phyloP scores from a whole-genome alignment of 768 basidiomycete genomes.

The Lactarius trivialis region DNA sequence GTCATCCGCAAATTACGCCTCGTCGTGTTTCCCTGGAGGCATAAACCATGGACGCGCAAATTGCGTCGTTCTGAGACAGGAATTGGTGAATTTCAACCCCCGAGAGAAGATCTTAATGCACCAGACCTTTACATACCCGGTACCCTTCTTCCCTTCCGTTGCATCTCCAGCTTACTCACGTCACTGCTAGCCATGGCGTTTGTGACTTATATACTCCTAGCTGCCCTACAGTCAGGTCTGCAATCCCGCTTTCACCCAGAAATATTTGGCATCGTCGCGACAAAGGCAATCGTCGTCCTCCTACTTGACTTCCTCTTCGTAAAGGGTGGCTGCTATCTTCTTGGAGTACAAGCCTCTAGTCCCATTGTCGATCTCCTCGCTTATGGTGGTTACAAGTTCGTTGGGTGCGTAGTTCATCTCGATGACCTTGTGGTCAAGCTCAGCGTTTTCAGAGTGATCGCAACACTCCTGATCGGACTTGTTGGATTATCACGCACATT shows the following conservation, averaged over 20 bases:
- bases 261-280: constrained; percentile 80
- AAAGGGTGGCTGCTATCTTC: constrained; percentile 86
- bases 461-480: constrained; percentile 68
- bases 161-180: background rate
- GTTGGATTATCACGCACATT: constrained; percentile 54
- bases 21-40: constrained; percentile 93
- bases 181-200: constrained; percentile 75
- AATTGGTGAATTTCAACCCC: constrained; percentile 75
- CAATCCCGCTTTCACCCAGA: constrained; percentile 80
- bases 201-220: constrained; percentile 89
- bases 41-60: constrained; percentile 79
- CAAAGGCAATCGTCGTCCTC: constrained; percentile 77
- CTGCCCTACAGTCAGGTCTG: constrained; percentile 79
- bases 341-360: constrained; percentile 70
- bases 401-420: constrained; percentile 54
- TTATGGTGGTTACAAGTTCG: constrained; percentile 96
- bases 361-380: constrained; percentile 81
- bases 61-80: constrained; percentile 56
- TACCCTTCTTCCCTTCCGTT: constrained; percentile 30
- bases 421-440: background rate
- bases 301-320: constrained; percentile 86
- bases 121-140: constrained; percentile 97
- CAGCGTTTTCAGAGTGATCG: constrained; percentile 59
- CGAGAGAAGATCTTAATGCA: constrained; percentile 90
- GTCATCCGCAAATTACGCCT: constrained; percentile 84